phyloP scores from a whole-genome alignment of 2,329 filamentous ascomycete species.

The Claviceps sp. region DNA sequence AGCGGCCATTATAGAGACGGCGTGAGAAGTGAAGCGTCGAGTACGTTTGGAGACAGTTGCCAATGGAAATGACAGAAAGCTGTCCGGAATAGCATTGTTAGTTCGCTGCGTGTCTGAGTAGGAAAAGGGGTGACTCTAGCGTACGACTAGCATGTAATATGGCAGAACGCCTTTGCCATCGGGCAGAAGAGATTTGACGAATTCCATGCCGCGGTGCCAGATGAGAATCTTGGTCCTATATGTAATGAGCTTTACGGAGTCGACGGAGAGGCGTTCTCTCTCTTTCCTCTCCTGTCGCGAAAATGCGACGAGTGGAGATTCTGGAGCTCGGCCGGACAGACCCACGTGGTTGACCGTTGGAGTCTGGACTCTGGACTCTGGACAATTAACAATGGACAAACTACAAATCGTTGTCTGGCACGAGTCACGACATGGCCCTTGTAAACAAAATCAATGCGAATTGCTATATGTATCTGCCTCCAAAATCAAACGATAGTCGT shows the following conservation, averaged over 20 bases:
- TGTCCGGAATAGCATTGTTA: constrained; percentile 21
- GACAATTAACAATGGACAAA: not conserved
- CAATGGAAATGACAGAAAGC: constrained; percentile 71
- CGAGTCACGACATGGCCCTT: not conserved
- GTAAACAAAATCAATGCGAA: not conserved
- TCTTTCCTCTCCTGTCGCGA: not conserved
- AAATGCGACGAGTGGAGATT: not conserved
- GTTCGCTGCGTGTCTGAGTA: not conserved
- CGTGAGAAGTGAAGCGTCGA: constrained; percentile 65
- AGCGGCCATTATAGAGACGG: constrained; percentile 68
- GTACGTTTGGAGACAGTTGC: constrained; percentile 79
- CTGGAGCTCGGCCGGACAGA: not conserved
- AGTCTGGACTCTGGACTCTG: not conserved
- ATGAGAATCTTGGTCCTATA: not conserved
- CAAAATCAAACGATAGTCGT: not conserved
- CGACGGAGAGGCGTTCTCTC: not conserved
- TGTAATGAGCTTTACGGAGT: not conserved
- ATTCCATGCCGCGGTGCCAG: constrained; percentile 25
- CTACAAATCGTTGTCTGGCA: too few relatives aligned
- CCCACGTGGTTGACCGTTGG: not conserved
- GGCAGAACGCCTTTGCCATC: constrained; percentile 40
- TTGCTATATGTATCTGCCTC: not conserved
- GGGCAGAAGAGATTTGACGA: constrained; percentile 31
- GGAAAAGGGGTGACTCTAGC: constrained; percentile 10
- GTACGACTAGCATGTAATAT: constrained; percentile 45